A percentile compares a stretch with the other conserved stretches of the same genome.
These are phyloP conservation scores for Kurtzmaniella natalensis DNA, from an alignment of 1,139 yeast species.

Conservation along the genomic window DNA sequence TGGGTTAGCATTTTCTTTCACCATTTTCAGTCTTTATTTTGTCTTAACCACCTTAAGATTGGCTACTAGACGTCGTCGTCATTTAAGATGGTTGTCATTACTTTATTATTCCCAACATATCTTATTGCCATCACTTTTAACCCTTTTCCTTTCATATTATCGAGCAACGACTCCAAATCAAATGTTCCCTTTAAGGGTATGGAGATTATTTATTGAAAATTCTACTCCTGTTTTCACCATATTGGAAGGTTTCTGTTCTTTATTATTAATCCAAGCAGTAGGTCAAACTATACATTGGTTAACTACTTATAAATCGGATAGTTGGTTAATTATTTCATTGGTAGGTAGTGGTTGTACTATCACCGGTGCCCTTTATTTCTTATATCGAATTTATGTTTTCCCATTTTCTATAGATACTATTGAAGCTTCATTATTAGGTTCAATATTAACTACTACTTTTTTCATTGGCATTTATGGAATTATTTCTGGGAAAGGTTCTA, in stretches of 20 bases:
- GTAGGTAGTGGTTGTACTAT: conserved; percentile 71
- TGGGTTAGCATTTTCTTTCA: conserved; percentile 82
- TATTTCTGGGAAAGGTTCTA: conserved; percentile 77
- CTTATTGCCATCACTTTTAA: conserved; percentile 74
- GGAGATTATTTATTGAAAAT: conserved; percentile 69
- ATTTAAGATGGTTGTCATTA: conserved; percentile 50
- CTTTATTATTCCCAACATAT: conserved; percentile 80
- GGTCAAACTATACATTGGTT: conserved; percentile 82
- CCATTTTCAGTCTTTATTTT: conserved; percentile 66
- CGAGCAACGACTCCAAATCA: conserved; percentile 18
- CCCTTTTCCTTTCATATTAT: conserved; percentile 60
- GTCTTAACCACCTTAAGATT: conserved; percentile 69
- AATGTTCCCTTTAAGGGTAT: conserved; percentile 29
- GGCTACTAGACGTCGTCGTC: conserved; percentile 43
- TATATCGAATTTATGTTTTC: conserved; percentile 78
- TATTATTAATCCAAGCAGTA: conserved; percentile 82
- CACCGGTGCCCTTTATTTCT: conserved; percentile 70
- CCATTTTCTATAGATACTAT: conserved; percentile 66
- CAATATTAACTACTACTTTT: conserved; percentile 70
- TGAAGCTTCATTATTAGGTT: conserved; percentile 82
- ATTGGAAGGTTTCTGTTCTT: conserved; percentile 88
- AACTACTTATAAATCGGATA: conserved; percentile 61
- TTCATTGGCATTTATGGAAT: conserved; percentile 83
- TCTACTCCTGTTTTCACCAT: conserved; percentile 87
- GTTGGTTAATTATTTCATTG: conserved; percentile 76